These are phyloP conservation scores for Antrodiella citrinella DNA, from an alignment of 768 basidiomycete species.

Conservation along the genomic window DNA sequence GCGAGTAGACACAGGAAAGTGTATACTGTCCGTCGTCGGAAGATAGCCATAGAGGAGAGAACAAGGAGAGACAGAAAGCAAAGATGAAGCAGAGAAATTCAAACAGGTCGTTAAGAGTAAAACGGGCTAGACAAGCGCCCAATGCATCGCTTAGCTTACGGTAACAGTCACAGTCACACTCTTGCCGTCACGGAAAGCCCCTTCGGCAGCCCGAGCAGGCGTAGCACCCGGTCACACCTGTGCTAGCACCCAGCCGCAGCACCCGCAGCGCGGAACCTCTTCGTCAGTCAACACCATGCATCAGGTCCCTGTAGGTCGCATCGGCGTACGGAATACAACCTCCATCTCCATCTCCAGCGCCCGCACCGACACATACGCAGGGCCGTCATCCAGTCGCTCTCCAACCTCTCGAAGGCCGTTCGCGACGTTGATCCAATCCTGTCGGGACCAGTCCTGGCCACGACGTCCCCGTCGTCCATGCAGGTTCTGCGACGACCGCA, in stretches of 20 bases:
- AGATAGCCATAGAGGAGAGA: constrained; percentile 25
- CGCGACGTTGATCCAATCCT: constrained; percentile 56
- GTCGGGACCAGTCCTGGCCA: constrained; percentile 69
- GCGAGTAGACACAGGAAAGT: constrained; percentile 50
- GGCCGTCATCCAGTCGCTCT: constrained; percentile 41
- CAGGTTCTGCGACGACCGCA: constrained; percentile 32
- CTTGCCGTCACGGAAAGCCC: neutral
- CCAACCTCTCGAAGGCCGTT: constrained; percentile 40
- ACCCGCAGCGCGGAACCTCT: too few relatives aligned
- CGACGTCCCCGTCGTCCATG: constrained; percentile 34
- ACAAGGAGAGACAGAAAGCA: constrained; percentile 11
- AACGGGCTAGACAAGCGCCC: neutral
- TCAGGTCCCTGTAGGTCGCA: constrained; percentile 34
- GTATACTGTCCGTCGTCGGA: constrained; percentile 38
- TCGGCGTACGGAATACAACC: constrained; percentile 36
- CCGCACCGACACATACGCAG: constrained; percentile 41
- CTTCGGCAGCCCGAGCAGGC: neutral
- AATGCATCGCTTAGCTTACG: too few relatives aligned
- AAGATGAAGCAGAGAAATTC: constrained; percentile 8
- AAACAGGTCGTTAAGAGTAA: neutral
- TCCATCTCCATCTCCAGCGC: constrained; percentile 42
- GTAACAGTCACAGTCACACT: neutral
- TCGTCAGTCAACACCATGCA: too few relatives aligned
- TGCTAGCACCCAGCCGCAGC: neutral
- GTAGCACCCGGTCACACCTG: neutral